Percentiles rank a stretch among this genome's conserved stretches.
phyloP scores from a whole-genome alignment of 108 stramenopile species.

The Thalassiosira profunda region DNA sequence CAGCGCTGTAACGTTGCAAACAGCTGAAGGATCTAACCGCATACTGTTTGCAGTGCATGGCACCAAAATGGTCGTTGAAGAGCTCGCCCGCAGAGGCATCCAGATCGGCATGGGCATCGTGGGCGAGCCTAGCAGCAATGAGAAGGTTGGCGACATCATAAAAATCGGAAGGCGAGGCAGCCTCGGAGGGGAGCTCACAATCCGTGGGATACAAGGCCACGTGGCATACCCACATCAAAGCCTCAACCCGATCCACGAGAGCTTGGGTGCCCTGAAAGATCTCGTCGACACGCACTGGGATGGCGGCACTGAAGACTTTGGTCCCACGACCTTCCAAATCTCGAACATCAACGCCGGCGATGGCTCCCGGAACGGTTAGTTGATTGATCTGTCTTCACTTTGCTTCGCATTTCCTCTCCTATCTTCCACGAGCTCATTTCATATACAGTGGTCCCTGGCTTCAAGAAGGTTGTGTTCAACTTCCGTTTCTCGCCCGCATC shows the following conservation, averaged over 20 bases:
- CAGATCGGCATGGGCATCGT: slow-evolving; percentile 11
- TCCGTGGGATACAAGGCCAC: slow-evolving; percentile 6
- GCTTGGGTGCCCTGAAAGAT: slow-evolving; percentile 7
- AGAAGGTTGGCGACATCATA: slow-evolving; percentile 3
- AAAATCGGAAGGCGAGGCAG: slow-evolving; percentile 11
- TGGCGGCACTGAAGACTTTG: slow-evolving; percentile 1
- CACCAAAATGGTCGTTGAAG: slow-evolving; percentile 3
- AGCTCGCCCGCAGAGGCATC: background rate
- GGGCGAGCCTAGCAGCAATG: slow-evolving; percentile 2
- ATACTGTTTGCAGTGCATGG: slow-evolving; percentile 2
- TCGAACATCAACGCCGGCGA: background rate
- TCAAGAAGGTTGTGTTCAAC: slow-evolving; percentile 8
- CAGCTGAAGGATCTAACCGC: too few relatives aligned
- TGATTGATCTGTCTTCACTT: too few relatives aligned
- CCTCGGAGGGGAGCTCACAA: slow-evolving; percentile 1
- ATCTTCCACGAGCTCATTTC: too few relatives aligned
- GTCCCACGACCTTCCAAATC: slow-evolving; percentile 12
- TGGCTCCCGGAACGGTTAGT: slow-evolving; percentile 1
- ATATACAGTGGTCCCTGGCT: slow-evolving; percentile 2
- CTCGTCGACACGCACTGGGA: slow-evolving; percentile 7
- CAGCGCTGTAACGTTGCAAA: too few relatives aligned
- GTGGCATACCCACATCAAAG: background rate
- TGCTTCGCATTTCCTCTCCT: too few relatives aligned
- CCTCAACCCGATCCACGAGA: slow-evolving; percentile 4
- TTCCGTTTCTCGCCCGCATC: slow-evolving; percentile 11